phyloP scores from a whole-genome alignment of 768 basidiomycete genomes.

The Gelatoporia subvermispora region DNA sequence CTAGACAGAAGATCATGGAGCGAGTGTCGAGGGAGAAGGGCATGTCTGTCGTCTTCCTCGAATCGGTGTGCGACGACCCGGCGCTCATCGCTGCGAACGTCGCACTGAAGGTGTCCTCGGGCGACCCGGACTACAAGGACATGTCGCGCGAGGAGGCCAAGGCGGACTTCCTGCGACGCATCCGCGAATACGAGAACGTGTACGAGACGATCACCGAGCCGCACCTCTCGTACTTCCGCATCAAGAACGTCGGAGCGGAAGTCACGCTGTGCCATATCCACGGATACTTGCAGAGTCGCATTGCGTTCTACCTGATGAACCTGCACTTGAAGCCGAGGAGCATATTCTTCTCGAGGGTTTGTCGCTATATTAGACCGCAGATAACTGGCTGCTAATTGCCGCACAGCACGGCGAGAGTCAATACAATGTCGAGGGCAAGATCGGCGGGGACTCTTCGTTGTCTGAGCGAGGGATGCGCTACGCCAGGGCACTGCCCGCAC shows the following conservation, averaged over 20 bases:
- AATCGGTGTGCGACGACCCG: slow-evolving; percentile 93
- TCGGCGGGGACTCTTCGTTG: slow-evolving; percentile 92
- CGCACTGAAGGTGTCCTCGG: slow-evolving; percentile 90
- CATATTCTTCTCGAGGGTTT: slow-evolving; percentile 92
- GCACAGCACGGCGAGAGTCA: slow-evolving; percentile 96
- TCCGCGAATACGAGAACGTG: slow-evolving; percentile 88
- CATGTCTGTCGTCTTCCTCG: slow-evolving; percentile 87
- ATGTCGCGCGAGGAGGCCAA: slow-evolving; percentile 82
- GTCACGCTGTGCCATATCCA: slow-evolving; percentile 84
- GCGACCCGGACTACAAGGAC: slow-evolving; percentile 97
- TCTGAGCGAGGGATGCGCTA: slow-evolving; percentile 85
- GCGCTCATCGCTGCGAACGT: slow-evolving; percentile 93
- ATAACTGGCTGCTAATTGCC: not conserved
- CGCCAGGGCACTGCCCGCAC: slow-evolving; percentile 74
- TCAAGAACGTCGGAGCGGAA: slow-evolving; percentile 89
- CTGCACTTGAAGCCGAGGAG: slow-evolving; percentile 93
- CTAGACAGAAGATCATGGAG: slow-evolving; percentile 75
- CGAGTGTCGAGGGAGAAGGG: slow-evolving; percentile 86
- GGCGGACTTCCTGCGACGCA: slow-evolving; percentile 85
- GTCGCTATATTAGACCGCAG: not conserved
- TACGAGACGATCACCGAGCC: slow-evolving; percentile 95
- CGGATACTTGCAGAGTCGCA: slow-evolving; percentile 93
- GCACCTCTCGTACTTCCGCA: slow-evolving; percentile 83
- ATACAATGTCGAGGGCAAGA: slow-evolving; percentile 93
- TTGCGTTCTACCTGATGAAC: slow-evolving; percentile 99